phyloP scores from a whole-genome alignment of 495 filamentous ascomycete species.

The Penicillium nucicola region DNA sequence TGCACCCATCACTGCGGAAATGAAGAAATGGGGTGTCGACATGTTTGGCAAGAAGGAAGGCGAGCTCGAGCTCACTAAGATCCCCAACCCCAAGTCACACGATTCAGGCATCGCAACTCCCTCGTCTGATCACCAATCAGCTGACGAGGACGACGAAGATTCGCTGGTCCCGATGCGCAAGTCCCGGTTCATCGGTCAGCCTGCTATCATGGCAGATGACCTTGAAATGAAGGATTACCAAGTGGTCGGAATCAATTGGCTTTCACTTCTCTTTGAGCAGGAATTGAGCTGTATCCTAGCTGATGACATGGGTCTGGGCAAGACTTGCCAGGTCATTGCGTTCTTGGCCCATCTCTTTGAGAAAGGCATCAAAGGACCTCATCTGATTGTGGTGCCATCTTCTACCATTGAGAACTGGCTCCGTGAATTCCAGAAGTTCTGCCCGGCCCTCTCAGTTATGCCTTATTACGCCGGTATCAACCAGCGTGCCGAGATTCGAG shows the following conservation, averaged over 20 bases:
- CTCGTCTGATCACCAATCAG: constrained; percentile 42
- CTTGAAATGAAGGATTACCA: constrained; percentile 87
- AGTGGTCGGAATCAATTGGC: constrained; percentile 92
- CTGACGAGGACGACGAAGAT: constrained; percentile 42
- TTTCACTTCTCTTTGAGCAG: constrained; percentile 73
- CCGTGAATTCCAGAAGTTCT: constrained; percentile 84
- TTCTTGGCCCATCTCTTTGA: constrained; percentile 82
- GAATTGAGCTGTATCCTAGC: constrained; percentile 84
- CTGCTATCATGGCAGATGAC: constrained; percentile 66
- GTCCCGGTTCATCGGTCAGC: constrained; percentile 60
- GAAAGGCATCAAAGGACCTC: constrained; percentile 65
- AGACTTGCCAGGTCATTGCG: constrained; percentile 94
- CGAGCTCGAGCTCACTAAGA: constrained; percentile 64
- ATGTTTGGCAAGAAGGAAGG: constrained; percentile 63
- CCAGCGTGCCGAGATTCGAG: constrained; percentile 62
- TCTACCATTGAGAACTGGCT: constrained; percentile 96
- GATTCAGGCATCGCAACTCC: constrained; percentile 79
- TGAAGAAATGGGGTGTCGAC: constrained; percentile 77
- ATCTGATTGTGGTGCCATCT: constrained; percentile 84
- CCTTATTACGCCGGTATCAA: constrained; percentile 74
- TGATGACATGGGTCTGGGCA: constrained; percentile 97
- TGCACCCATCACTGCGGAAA: constrained; percentile 61
- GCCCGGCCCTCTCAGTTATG: constrained; percentile 67
- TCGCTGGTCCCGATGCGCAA: constrained; percentile 33
- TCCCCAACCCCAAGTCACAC: constrained; percentile 47